Percentiles rank a stretch among this genome's conserved stretches.
These are phyloP conservation scores for Corymbia maculata DNA, from an alignment of 345 rosid genomes.

Conservation along the genomic window DNA sequence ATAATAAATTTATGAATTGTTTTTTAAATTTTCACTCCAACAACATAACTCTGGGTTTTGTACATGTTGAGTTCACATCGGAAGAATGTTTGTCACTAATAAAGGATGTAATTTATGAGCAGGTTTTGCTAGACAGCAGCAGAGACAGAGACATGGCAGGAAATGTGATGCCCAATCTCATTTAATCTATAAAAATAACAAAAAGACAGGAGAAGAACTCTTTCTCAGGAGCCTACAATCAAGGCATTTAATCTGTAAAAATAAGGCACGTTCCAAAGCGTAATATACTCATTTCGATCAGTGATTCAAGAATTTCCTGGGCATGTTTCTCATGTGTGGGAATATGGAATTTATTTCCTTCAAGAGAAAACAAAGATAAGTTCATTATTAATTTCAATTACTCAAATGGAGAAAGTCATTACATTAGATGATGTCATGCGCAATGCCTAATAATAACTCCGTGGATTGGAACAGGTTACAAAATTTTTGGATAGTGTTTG, in stretches of 20 bases:
- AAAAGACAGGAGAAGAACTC: no score
- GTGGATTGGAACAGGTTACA: not conserved
- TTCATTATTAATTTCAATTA: not conserved
- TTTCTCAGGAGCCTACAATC: no score
- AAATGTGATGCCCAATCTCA: conserved; percentile 37
- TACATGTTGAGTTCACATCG: not conserved
- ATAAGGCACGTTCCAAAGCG: no score
- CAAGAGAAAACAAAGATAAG: not conserved
- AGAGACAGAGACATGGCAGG: conserved; percentile 27
- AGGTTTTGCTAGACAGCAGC: conserved; percentile 38
- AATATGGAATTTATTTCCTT: no score
- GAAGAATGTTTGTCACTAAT: not conserved
- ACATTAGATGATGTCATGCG: not conserved
- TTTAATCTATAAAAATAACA: conserved; percentile 7
- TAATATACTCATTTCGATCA: no score
- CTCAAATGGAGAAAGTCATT: not conserved
- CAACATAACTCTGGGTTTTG: not conserved
- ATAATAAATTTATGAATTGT: no score
- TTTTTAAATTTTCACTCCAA: no score
- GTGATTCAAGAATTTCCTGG: no score
- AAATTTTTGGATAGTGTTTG: not conserved
- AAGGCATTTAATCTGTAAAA: no score
- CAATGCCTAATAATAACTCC: not conserved
- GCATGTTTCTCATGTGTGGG: no score
- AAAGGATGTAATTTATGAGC: not conserved